These are phyloP conservation scores for Sindora glabra DNA, from an alignment of 306 rosid genomes.

Conservation along the genomic window DNA sequence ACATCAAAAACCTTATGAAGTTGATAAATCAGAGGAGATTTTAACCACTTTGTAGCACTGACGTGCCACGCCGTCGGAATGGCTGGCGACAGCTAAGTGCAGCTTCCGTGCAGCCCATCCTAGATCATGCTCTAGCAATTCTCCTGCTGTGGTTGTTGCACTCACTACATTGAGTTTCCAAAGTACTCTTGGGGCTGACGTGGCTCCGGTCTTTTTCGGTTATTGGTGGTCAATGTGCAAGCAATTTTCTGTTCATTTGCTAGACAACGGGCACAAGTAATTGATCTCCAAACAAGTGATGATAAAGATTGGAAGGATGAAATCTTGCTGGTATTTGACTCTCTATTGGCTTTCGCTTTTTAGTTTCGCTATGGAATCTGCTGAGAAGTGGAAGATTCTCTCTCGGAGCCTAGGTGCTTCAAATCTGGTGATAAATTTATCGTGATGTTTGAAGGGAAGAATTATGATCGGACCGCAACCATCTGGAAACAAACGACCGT, in stretches of 20 bases:
- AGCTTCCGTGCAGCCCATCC: constrained; percentile 63
- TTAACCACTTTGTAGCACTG: constrained; percentile 12
- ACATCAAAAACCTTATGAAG: background rate
- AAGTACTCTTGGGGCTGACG: constrained; percentile 35
- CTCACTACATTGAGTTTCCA: constrained; percentile 19
- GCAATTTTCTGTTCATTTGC: constrained; percentile 3
- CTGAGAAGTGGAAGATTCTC: constrained; percentile 50
- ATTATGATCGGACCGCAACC: constrained; percentile 24
- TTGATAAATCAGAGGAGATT: constrained; percentile 3
- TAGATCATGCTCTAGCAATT: constrained; percentile 22
- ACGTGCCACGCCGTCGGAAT: background rate
- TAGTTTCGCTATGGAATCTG: constrained; percentile 40
- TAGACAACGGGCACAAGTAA: constrained; percentile 30
- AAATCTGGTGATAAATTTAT: constrained; percentile 33
- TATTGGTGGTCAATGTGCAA: constrained; percentile 32
- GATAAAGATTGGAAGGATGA: constrained; percentile 55
- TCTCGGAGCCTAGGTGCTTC: constrained; percentile 37
- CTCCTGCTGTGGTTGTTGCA: constrained; percentile 14
- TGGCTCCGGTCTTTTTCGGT: constrained; percentile 44
- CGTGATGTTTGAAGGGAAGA: constrained; percentile 38
- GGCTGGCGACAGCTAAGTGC: constrained; percentile 31
- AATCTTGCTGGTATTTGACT: constrained; percentile 19
- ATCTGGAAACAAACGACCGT: constrained; percentile 42
- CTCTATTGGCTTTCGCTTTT: constrained; percentile 52
- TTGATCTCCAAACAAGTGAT: constrained; percentile 45